Conservation (phyloP, 2,329 filamentous ascomycete species). For the Ophiostoma sp. region DNA sequence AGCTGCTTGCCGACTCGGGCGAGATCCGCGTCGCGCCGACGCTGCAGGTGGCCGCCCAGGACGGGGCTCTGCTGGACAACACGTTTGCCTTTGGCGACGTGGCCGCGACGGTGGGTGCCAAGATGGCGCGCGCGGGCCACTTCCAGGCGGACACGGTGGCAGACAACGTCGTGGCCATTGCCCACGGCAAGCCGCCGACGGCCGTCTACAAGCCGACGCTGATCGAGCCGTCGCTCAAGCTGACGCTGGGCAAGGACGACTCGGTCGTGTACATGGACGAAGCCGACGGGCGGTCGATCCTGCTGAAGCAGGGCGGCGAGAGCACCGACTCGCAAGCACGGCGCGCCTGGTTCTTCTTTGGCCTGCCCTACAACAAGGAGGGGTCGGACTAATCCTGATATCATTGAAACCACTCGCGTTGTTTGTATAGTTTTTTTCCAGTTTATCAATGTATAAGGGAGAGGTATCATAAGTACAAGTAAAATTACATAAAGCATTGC, state of each 20-base stretch:
- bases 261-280: slow-evolving; percentile 20
- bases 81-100: slow-evolving; percentile 63
- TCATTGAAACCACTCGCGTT: neutral
- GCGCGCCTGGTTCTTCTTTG: neutral
- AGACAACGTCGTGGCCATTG: slow-evolving; percentile 43
- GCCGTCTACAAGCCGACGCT: slow-evolving; percentile 13
- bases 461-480: neutral
- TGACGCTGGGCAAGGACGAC: slow-evolving; percentile 25
- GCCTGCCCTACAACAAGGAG: neutral
- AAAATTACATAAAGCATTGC: neutral
- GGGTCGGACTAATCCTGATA: neutral
- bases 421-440: neutral
- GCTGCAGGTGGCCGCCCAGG: slow-evolving; percentile 45
- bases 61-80: slow-evolving; percentile 39
- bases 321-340: neutral
- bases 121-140: slow-evolving; percentile 47
- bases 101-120: slow-evolving; percentile 45
- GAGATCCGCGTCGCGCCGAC: slow-evolving; percentile 51
- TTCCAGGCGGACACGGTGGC: slow-evolving; percentile 50
- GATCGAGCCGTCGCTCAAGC: slow-evolving; percentile 21
- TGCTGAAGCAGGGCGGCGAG: slow-evolving; percentile 19
- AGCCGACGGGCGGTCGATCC: slow-evolving; percentile 8
- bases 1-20: slow-evolving; percentile 42
- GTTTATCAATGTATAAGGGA: neutral
- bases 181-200: neutral